Base-by-base conservation (phyloP, 768 basidiomycete genomes). In the Podaxis mareebaensis region DNA sequence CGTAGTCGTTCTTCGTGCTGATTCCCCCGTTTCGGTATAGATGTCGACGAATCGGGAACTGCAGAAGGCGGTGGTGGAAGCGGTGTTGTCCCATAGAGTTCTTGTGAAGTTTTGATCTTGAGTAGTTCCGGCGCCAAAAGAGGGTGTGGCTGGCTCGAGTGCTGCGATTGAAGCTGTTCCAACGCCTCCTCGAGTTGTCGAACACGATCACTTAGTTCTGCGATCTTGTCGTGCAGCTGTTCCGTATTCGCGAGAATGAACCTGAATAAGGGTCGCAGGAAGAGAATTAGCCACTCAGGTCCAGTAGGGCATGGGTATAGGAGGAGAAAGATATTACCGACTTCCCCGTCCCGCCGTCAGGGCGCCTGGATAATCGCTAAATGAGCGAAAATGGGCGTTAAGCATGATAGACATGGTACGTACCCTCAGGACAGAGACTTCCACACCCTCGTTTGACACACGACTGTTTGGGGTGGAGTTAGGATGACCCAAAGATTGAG, bases 241-340 rank as follows among this genome's bases (percentile, higher is more conserved):
- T 86, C 86, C 7, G 87, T 87, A 67, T 87, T 86, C 13, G 87
- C 87, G 39, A 89, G 83, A 66, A 89, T 88, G 65, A 88, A 89
- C 59, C 87, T 87, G 64, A n/a, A 52, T 63, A 36, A 51, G 53
- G 36, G 58, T 60, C 20, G 65, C 54, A 53, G 49, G 49, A 38
- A 51, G 53, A 64, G 39, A 68, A 61, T 40, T 44, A 46, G 38
- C 36, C 55, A 56, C 24, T 54, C 60, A 57, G 61, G 42, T 63
- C 49, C 46, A 20, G 22, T 22, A 33, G 48, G 53, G 46, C 42
- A 33, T 38, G 54, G 48, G 61, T 20, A 28, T 10, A 48, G 17
- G 20, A 48, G 15, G 52, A 58, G 52, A 56, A 51, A 11, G 13
- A 22, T 58, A 48, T 60, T 69, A 84, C 86, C 86, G 84, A 76